A percentile compares a stretch with the other conserved stretches of the same genome.
Evolutionary conservation across 306 rosid species (phyloP).

Genomic region (Bauhinia variegata): DNA sequence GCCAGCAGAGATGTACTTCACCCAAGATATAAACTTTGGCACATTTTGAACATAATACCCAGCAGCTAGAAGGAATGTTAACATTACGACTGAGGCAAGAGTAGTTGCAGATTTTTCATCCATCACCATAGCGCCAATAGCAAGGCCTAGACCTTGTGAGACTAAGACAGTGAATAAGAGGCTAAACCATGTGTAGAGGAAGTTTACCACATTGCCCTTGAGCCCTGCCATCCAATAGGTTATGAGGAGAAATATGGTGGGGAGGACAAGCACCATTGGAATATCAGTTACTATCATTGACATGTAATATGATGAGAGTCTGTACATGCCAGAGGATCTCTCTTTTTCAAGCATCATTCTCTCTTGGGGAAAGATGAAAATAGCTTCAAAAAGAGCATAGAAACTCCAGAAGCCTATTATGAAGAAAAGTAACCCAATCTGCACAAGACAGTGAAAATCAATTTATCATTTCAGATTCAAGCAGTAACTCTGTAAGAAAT

Average conservation of each 20-base stretch:
- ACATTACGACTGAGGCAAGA: slow-evolving; percentile 67
- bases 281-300: slow-evolving; percentile 58
- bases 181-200: slow-evolving; percentile 37
- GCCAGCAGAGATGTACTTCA: slow-evolving; percentile 55
- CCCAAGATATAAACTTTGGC: slow-evolving; percentile 64
- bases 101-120: slow-evolving; percentile 59
- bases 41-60: slow-evolving; percentile 68
- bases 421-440: slow-evolving; percentile 68
- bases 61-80: slow-evolving; percentile 55
- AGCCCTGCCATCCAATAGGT: slow-evolving; percentile 68
- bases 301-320: slow-evolving; percentile 72
- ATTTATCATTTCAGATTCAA: too few relatives aligned
- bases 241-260: slow-evolving; percentile 51
- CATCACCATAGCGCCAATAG: slow-evolving; percentile 67
- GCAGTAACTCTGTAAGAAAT: too few relatives aligned
- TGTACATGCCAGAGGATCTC: slow-evolving; percentile 70
- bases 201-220: slow-evolving; percentile 28
- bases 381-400: slow-evolving; percentile 62
- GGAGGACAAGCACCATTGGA: slow-evolving; percentile 72
- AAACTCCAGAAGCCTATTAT: slow-evolving; percentile 60
- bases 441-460: slow-evolving; percentile 6
- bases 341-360: slow-evolving; percentile 65
- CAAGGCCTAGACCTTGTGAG: slow-evolving; percentile 71
- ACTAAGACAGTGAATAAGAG: slow-evolving; percentile 59
- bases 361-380: slow-evolving; percentile 72